Base-by-base conservation (phyloP, 192 early-diverging fungal genomes). In the Mortierella hygrophila region DNA sequence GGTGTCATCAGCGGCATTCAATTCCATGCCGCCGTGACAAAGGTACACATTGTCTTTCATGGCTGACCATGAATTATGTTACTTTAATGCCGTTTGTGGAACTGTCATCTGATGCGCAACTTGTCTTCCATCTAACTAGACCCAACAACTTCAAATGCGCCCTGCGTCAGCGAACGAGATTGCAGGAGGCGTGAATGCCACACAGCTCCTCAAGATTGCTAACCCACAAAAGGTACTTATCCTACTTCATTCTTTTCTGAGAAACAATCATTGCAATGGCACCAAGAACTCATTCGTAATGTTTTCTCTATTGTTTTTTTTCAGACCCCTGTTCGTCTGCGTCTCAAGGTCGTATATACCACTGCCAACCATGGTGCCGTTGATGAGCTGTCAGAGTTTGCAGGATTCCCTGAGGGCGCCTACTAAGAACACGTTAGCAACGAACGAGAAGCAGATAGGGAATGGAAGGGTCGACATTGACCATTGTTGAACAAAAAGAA, bases 21-120 rank as follows among this genome's bases (percentile, higher is more conserved):
- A 70, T 96, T 99, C 83, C 93, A 97, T 88, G 98, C 97, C 18
- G 99, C 99, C 0, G 98, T 99, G 20, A 97, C 97, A 35, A 97
- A 97, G 70, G 81, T 82, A 76, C 4, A 46, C 15, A 42, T 4
- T 26, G 15, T 20, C 23, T 70, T 70, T 70, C 55, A 26, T 26
- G n/a, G n/a, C 23, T 4, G 68, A 0, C 6, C 4, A 60, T 60
- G 55, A 26, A 6, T 29, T 3, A 4, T 49, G 71, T n/a, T 44
- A 26, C 41, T 41, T 23, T 21, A 20, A 29, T 3, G n/a, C 41
- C 41, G 42, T 16, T 26, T 65, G 1, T 38, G 26, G 2, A 23
- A 37, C 9, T 52, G 18, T 44, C 7, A 60, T 32, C 68, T 86
- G 44, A 65, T 69, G 65, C 68, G 37, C 49, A 77, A 54, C 75